These are phyloP conservation scores for Tuber brumale DNA, from an alignment of 495 filamentous ascomycete genomes.

Conservation along the genomic window DNA sequence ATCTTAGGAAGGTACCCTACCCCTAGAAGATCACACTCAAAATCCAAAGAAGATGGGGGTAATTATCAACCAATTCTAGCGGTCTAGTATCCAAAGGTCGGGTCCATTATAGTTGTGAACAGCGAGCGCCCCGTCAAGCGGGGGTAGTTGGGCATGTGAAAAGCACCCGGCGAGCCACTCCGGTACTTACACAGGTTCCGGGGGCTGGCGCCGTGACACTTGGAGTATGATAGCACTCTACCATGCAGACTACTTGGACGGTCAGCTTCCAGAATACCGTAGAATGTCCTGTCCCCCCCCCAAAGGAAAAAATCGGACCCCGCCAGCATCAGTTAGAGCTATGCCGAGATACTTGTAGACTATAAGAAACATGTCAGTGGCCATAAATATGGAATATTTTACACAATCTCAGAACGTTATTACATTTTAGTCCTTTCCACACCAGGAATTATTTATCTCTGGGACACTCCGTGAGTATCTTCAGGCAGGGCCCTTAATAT, in stretches of 20 bases:
- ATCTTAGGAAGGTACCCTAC: background rate
- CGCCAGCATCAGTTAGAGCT: no score
- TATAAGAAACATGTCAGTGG: background rate
- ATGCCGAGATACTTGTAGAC: no score
- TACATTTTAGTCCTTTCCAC: background rate
- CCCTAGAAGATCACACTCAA: background rate
- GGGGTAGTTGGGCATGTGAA: no score
- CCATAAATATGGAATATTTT: background rate
- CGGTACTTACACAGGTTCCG: background rate
- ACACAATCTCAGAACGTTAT: background rate
- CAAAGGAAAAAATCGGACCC: no score
- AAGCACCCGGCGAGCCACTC: background rate
- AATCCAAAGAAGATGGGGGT: background rate
- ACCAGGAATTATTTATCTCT: no score
- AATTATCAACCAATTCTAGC: background rate
- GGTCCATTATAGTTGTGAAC: background rate
- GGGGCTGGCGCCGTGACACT: no score
- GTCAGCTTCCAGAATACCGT: no score
- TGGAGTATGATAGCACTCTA: no score
- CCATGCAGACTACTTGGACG: no score
- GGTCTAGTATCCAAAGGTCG: background rate
- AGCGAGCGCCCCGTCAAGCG: background rate
- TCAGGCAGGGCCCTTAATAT: no score
- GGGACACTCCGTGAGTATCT: no score
- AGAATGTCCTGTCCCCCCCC: no score